phyloP scores from a whole-genome alignment of 2,329 filamentous ascomycete genomes.

The Fusarium penzigii region DNA sequence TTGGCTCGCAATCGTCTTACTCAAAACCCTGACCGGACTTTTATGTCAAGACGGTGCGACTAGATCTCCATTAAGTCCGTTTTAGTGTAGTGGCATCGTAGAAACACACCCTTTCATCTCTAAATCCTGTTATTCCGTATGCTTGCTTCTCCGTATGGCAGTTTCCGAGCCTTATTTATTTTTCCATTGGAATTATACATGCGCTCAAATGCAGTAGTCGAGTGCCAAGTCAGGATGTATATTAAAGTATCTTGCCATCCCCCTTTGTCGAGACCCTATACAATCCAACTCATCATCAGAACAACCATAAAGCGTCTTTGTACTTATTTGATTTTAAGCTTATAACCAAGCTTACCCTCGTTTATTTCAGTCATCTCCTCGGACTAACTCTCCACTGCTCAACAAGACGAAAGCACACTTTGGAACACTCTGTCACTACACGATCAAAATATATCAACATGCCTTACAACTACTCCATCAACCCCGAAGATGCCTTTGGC shows the following conservation, averaged over 20 bases:
- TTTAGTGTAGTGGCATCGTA: too few species aligned
- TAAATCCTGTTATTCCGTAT: too few species aligned
- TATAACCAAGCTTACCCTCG: not conserved
- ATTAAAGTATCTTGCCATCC: not conserved
- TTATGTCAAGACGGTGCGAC: too few species aligned
- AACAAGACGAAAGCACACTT: not conserved
- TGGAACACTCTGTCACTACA: not conserved
- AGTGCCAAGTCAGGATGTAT: too few species aligned
- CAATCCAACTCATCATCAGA: not conserved
- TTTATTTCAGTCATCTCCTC: not conserved
- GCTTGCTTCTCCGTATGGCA: too few species aligned
- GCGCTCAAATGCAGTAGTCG: too few species aligned
- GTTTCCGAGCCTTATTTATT: too few species aligned
- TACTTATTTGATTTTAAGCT: not conserved
- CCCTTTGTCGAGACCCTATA: not conserved
- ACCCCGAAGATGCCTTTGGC: slow-evolving; percentile 41
- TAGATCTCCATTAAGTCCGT: too few species aligned
- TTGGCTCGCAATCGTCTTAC: not conserved
- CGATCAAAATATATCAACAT: slow-evolving; percentile 16
- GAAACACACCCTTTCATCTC: too few species aligned
- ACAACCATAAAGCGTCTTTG: not conserved
- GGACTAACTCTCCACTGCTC: not conserved
- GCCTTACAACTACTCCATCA: slow-evolving; percentile 21
- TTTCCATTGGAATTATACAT: too few species aligned
- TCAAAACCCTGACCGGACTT: too few species aligned